Percentiles rank a stretch among this genome's conserved stretches.
Conservation (phyloP, 495 filamentous ascomycete species). For the Neurospora sublineolata region DNA sequence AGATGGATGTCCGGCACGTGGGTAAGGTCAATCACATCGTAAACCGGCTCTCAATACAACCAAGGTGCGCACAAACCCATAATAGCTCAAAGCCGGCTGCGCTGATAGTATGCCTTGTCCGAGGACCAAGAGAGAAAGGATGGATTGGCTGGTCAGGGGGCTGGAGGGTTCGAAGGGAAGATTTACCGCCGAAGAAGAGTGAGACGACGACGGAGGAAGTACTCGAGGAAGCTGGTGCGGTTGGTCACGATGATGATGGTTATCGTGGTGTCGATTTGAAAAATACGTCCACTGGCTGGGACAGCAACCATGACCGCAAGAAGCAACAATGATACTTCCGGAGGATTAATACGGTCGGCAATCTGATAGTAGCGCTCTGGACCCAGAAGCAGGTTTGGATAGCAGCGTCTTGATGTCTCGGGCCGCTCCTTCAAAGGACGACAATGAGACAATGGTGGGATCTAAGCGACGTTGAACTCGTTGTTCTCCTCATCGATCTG, state of each 20-base stretch:
- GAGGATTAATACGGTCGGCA: neutral
- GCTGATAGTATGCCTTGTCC: constrained; percentile 42
- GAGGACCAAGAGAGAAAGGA: constrained; percentile 57
- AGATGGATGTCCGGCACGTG: no score
- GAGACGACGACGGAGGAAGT: constrained; percentile 3
- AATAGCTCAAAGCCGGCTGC: no score
- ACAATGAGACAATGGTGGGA: neutral
- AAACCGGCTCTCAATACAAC: no score
- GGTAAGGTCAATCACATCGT: no score
- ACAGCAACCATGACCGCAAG: neutral
- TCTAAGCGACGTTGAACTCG: neutral
- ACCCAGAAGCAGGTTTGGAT: neutral
- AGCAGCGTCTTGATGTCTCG: neutral
- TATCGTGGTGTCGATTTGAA: neutral
- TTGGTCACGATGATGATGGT: neutral
- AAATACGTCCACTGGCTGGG: neutral
- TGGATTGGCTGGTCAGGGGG: constrained; percentile 73
- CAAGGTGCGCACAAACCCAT: no score
- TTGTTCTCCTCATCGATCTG: neutral
- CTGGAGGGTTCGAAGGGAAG: constrained; percentile 37
- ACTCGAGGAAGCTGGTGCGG: constrained; percentile 6
- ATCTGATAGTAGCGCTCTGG: neutral
- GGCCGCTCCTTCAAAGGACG: neutral
- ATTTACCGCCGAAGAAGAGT: constrained; percentile 11
- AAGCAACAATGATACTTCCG: neutral